Evolutionary conservation across 2,329 filamentous ascomycete genomes (phyloP).

Genomic region (Pseudogymnoascus destructans): DNA sequence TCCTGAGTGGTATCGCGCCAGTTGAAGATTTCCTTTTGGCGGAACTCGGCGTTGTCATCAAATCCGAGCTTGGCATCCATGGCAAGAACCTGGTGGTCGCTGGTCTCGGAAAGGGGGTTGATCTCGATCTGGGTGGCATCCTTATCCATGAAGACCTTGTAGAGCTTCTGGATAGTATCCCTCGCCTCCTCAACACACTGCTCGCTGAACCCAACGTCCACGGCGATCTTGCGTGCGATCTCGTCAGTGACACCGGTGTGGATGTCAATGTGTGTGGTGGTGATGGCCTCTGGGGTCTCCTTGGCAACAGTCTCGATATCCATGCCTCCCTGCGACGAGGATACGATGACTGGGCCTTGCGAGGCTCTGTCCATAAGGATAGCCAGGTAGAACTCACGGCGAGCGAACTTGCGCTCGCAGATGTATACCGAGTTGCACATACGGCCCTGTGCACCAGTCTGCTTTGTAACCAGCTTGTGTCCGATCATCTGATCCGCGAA

Average conservation of each 20-base stretch:
- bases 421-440: conserved; percentile 98
- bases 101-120: conserved; percentile 96
- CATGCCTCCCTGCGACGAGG: conserved; percentile 97
- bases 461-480: conserved; percentile 98
- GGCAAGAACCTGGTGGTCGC: conserved; percentile 92
- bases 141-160: conserved; percentile 97
- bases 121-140: conserved; percentile 99
- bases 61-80: conserved; percentile 99
- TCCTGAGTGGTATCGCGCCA: conserved; percentile 94
- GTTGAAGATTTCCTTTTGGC: conserved; percentile 89
- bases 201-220: conserved; percentile 90
- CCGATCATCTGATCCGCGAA: conserved; percentile 99
- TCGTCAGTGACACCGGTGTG: conserved; percentile 91
- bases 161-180: conserved; percentile 95
- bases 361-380: conserved; percentile 93
- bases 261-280: conserved; percentile 87
- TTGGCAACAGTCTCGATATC: conserved; percentile 98
- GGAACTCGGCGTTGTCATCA: conserved; percentile 97
- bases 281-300: conserved; percentile 92
- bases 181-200: conserved; percentile 94
- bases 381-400: conserved; percentile 97
- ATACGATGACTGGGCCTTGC: conserved; percentile 89
- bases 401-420: conserved; percentile 98
- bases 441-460: conserved; percentile 86
- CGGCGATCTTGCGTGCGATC: conserved; percentile 79